Evolutionary conservation across 2,329 filamentous ascomycete species (phyloP).

Genomic region (Fonsecaea monophora): DNA sequence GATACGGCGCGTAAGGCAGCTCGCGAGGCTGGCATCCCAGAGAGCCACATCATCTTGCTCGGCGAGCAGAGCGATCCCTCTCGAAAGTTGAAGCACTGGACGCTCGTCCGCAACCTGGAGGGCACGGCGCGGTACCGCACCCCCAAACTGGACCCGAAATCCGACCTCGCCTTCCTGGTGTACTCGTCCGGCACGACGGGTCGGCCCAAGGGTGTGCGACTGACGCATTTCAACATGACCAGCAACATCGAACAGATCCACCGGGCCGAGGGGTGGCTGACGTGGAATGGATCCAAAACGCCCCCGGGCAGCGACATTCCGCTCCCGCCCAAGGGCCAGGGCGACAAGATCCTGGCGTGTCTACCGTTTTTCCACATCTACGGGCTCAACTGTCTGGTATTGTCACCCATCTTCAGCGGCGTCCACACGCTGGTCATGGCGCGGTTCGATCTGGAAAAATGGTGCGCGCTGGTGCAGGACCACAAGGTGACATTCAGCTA

Average conservation of each 20-base stretch:
- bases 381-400: conserved; percentile 75
- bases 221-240: conserved; percentile 83
- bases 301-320: conserved; percentile 37
- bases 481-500: conserved; percentile 78
- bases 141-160: conserved; percentile 68
- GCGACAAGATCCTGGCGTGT: conserved; percentile 78
- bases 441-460: conserved; percentile 80
- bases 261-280: conserved; percentile 63
- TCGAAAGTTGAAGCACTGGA: conserved; percentile 73
- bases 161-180: conserved; percentile 82
- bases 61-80: conserved; percentile 70
- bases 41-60: conserved; percentile 76
- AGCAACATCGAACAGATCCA: conserved; percentile 70
- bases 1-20: conserved; percentile 72
- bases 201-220: conserved; percentile 86
- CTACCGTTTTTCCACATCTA: conserved; percentile 94
- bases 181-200: conserved; percentile 93
- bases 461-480: conserved; percentile 77
- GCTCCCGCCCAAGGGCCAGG: conserved; percentile 54
- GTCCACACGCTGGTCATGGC: conserved; percentile 73
- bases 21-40: conserved; percentile 70
- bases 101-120: conserved; percentile 67
- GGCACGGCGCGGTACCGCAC: conserved; percentile 63
- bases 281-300: conserved; percentile 61
- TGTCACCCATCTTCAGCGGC: conserved; percentile 71